A percentile compares a stretch with the other conserved stretches of the same genome.
These are phyloP conservation scores for Trypanosoma lewisi DNA, from an alignment of 208 protist species.

Conservation along the genomic window DNA sequence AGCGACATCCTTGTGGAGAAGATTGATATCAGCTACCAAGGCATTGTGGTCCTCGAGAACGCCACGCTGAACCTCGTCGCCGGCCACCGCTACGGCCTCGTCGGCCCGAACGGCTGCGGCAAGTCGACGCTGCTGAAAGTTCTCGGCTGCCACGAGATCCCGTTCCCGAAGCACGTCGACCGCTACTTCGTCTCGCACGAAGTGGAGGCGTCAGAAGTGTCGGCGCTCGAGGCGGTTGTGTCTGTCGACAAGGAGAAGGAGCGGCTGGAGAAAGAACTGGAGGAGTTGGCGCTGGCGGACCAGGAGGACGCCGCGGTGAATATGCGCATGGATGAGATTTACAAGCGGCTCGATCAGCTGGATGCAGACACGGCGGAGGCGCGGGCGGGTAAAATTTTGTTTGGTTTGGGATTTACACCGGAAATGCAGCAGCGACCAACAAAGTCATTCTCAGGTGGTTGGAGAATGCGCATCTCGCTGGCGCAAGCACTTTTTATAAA, in stretches of 20 bases:
- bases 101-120: slow-evolving; percentile 91
- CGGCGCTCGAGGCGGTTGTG: slow-evolving; percentile 82
- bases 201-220: slow-evolving; percentile 85
- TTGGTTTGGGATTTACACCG: slow-evolving; percentile 93
- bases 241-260: slow-evolving; percentile 82
- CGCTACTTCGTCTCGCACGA: slow-evolving; percentile 98
- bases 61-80: slow-evolving; percentile 79
- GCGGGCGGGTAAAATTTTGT: slow-evolving; percentile 90
- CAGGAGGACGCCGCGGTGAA: slow-evolving; percentile 78
- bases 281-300: slow-evolving; percentile 77
- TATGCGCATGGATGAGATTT: slow-evolving; percentile 86
- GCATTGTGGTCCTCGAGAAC: slow-evolving; percentile 79
- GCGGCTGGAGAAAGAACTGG: slow-evolving; percentile 73
- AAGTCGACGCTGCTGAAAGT: slow-evolving; percentile 92
- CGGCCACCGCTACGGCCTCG: slow-evolving; percentile 86
- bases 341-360: slow-evolving; percentile 91
- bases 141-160: slow-evolving; percentile 86
- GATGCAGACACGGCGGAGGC: slow-evolving; percentile 87
- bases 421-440: slow-evolving; percentile 83
- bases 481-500: slow-evolving; percentile 94
- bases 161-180: slow-evolving; percentile 92
- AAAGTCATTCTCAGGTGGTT: slow-evolving; percentile 93
- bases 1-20: slow-evolving; percentile 88
- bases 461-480: slow-evolving; percentile 97
- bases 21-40: slow-evolving; percentile 89